These are phyloP conservation scores for Coemansia sp. DNA, from an alignment of 192 early-diverging fungal genomes.

Conservation along the genomic window DNA sequence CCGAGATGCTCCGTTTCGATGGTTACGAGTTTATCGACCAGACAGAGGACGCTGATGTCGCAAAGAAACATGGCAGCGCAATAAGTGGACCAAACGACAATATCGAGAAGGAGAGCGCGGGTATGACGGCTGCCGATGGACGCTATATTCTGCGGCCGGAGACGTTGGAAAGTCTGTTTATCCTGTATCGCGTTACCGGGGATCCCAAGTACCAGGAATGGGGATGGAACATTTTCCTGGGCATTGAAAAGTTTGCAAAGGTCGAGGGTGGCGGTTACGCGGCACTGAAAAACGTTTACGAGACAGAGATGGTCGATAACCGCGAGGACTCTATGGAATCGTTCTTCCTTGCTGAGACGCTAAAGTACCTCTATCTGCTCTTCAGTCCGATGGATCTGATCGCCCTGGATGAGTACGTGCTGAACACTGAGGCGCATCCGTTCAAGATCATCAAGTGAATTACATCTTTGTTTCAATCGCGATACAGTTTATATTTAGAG, in stretches of 20 bases:
- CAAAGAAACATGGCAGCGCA: background rate
- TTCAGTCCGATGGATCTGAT: slow-evolving; percentile 67
- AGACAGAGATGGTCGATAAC: background rate
- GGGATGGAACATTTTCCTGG: slow-evolving; percentile 83
- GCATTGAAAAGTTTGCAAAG: slow-evolving; percentile 79
- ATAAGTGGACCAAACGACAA: background rate
- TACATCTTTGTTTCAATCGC: too few relatives aligned
- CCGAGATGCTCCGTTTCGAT: slow-evolving; percentile 75
- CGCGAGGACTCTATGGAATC: slow-evolving; percentile 58
- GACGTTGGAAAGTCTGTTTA: slow-evolving; percentile 85
- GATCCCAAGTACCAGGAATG: slow-evolving; percentile 75
- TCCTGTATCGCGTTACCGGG: slow-evolving; percentile 81
- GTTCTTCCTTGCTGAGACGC: slow-evolving; percentile 93
- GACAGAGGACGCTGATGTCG: background rate
- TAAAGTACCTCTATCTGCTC: slow-evolving; percentile 94
- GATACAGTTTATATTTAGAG: too few relatives aligned
- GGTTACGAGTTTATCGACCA: background rate
- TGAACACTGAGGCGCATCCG: slow-evolving; percentile 96
- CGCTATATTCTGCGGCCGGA: slow-evolving; percentile 79
- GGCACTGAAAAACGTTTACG: slow-evolving; percentile 37
- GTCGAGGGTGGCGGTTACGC: slow-evolving; percentile 62
- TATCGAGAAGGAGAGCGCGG: background rate
- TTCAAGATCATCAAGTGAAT: slow-evolving; percentile 49
- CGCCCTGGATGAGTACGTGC: slow-evolving; percentile 80
- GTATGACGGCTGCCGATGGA: slow-evolving; percentile 4